phyloP scores from a whole-genome alignment of 345 rosid genomes.

The Dipteronia sinensis region DNA sequence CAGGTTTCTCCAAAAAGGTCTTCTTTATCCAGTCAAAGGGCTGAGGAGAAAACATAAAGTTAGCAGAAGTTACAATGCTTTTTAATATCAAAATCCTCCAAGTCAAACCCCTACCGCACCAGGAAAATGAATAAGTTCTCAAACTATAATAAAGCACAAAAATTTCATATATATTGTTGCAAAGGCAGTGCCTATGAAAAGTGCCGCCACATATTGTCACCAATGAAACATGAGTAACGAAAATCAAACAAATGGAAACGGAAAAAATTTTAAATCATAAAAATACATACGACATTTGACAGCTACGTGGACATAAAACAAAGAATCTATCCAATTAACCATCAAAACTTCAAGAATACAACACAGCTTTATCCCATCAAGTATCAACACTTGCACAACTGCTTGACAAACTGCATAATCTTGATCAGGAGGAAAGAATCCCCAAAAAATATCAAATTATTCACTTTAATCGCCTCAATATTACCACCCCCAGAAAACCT shows the following conservation, averaged over 20 bases:
- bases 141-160: background rate
- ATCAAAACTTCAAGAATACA: background rate
- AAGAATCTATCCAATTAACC: background rate
- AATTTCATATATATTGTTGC: background rate
- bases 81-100: background rate
- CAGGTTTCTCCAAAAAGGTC: conserved; percentile 72
- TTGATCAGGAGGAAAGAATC: background rate
- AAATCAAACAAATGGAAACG: background rate
- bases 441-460: background rate
- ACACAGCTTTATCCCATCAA: background rate
- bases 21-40: conserved; percentile 92
- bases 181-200: background rate
- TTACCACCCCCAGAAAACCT: background rate
- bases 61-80: background rate
- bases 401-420: background rate
- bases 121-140: background rate
- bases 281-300: background rate
- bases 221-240: background rate
- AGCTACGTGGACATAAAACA: background rate
- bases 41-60: conserved; percentile 38
- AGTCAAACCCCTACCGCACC: background rate
- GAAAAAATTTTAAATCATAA: background rate
- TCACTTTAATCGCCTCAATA: background rate
- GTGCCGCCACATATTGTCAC: background rate
- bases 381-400: background rate